phyloP scores from a whole-genome alignment of 345 rosid species.

The Melaleuca quinquenervia region DNA sequence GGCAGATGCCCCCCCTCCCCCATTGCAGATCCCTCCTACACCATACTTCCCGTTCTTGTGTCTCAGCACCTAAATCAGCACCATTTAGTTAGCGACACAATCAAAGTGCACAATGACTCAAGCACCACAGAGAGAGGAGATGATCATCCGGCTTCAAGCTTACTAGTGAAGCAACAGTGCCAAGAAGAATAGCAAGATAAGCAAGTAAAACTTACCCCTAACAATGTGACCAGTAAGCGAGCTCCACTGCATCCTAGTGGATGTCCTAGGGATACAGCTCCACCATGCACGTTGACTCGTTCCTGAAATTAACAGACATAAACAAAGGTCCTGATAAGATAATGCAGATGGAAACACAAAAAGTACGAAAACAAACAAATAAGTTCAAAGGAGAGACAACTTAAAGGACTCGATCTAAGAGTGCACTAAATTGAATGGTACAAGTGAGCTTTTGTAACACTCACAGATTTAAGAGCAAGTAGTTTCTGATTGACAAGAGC shows the following conservation, averaged over 20 bases:
- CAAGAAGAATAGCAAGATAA: neutral
- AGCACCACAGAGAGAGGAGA: neutral
- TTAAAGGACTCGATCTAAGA: neutral
- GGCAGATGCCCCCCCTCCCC: constrained; percentile 97
- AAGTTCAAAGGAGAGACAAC: neutral
- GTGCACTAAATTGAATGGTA: neutral
- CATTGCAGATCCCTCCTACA: constrained; percentile 83
- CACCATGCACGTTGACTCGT: constrained; percentile 71
- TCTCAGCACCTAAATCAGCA: constrained; percentile 51
- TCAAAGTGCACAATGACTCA: neutral
- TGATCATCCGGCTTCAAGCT: neutral
- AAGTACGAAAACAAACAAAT: neutral
- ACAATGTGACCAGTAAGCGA: constrained; percentile 75
- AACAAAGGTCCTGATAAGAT: neutral
- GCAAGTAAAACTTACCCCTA: constrained; percentile 52
- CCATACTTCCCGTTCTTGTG: constrained; percentile 71
- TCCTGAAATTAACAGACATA: constrained; percentile 30
- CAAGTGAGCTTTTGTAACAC: constrained; percentile 8
- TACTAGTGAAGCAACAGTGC: neutral
- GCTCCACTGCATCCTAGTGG: constrained; percentile 99
- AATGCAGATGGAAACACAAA: neutral
- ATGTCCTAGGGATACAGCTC: constrained; percentile 92
- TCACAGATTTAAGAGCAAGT: constrained; percentile 71
- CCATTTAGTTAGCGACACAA: neutral
- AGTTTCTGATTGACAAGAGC: constrained; percentile 78